phyloP scores from a whole-genome alignment of 495 filamentous ascomycete genomes.

The Daldinia childiae region DNA sequence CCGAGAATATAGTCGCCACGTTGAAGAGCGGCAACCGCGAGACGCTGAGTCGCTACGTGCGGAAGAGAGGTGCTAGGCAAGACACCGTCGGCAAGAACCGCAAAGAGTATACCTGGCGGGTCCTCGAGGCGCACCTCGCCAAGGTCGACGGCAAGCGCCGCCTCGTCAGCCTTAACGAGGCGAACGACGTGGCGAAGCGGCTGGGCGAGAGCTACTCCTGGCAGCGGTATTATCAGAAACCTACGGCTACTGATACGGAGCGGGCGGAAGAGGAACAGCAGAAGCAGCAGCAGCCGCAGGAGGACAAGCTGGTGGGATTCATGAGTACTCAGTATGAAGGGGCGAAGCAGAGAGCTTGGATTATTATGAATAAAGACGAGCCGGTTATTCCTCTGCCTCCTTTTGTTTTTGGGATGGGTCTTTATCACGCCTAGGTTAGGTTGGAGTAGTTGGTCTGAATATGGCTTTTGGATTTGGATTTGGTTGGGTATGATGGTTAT shows the following conservation, averaged over 20 bases:
- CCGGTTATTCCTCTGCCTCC: neutral
- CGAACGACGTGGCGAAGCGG: conserved; percentile 76
- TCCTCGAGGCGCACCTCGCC: conserved; percentile 44
- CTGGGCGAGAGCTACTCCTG: conserved; percentile 43
- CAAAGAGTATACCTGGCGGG: conserved; percentile 45
- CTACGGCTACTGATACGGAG: neutral
- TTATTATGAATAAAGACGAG: neutral
- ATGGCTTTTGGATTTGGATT: neutral
- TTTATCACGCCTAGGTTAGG: neutral
- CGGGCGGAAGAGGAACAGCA: neutral
- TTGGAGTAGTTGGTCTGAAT: neutral
- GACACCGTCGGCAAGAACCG: conserved; percentile 12
- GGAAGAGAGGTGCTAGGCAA: neutral
- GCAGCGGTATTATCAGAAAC: neutral
- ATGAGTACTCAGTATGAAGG: neutral
- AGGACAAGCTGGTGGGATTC: neutral
- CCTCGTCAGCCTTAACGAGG: conserved; percentile 73
- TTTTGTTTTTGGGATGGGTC: neutral
- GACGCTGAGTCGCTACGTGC: neutral
- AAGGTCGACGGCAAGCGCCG: conserved; percentile 58
- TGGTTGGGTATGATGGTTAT: neutral
- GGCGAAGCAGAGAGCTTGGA: neutral
- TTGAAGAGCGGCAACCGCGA: conserved; percentile 7
- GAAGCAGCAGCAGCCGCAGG: neutral
- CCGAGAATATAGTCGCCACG: neutral